phyloP scores from a whole-genome alignment of 768 basidiomycete genomes.

The Mycena vitilis region DNA sequence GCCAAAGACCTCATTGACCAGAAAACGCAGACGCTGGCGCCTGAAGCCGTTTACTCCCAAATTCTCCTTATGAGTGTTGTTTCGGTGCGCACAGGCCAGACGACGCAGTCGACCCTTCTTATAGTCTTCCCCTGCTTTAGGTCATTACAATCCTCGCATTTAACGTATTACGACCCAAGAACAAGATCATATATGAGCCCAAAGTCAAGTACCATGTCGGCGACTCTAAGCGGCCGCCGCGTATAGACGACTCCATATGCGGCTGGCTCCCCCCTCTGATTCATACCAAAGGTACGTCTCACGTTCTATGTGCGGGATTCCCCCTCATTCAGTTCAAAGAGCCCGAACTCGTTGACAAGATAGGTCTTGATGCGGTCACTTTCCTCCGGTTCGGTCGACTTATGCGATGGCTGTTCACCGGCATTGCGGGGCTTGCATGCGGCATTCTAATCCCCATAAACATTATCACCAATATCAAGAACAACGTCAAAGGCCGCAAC shows the following conservation, averaged over 20 bases:
- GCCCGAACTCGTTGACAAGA: conserved; percentile 86
- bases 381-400: conserved; percentile 95
- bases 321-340: conserved; percentile 87
- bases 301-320: conserved; percentile 41
- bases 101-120: conserved; percentile 7
- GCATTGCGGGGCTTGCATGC: conserved; percentile 74
- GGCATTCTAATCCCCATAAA: conserved; percentile 89
- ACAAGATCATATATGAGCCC: conserved; percentile 89
- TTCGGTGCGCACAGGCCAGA: conserved; percentile 64
- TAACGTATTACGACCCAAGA: conserved; percentile 86
- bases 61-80: conserved; percentile 77
- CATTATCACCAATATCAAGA: conserved; percentile 80
- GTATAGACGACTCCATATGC: conserved; percentile 77
- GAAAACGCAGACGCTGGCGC: conserved; percentile 76
- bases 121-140: conserved; percentile 47
- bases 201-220: conserved; percentile 85
- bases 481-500: conserved; percentile 66
- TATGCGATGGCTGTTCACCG: conserved; percentile 79
- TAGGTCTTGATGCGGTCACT: conserved; percentile 93
- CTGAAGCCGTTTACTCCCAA: conserved; percentile 84
- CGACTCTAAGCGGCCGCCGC: conserved; percentile 70
- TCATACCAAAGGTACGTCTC: conserved; percentile 56
- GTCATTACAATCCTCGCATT: conserved; percentile 78
- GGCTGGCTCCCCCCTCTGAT: conserved; percentile 93
- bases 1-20: conserved; percentile 54